These are phyloP conservation scores for Mortierella sp. DNA, from an alignment of 371 early-diverging fungal species.

Conservation along the genomic window DNA sequence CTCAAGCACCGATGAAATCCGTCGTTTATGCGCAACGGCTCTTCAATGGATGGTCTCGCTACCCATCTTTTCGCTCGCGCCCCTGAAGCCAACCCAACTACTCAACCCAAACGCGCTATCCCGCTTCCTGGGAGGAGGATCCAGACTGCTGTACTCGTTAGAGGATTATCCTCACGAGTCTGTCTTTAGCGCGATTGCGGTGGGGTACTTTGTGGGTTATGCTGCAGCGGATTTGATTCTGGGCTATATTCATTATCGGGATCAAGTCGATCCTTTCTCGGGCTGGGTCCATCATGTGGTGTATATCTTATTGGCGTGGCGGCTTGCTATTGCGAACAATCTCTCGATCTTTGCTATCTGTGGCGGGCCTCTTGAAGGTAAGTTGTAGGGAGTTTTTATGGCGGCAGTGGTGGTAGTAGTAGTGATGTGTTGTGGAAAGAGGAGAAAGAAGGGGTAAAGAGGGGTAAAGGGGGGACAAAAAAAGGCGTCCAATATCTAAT, in stretches of 20 bases:
- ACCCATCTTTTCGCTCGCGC: conserved; percentile 21
- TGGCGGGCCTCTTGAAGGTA: conserved; percentile 24
- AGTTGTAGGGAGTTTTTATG: not conserved
- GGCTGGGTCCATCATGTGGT: conserved; percentile 66
- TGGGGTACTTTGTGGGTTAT: conserved; percentile 23
- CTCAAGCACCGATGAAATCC: not conserved
- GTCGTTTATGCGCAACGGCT: not conserved
- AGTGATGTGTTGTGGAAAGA: too few relatives aligned
- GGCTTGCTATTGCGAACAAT: not conserved
- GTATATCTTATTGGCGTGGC: conserved; percentile 33
- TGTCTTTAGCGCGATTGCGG: conserved; percentile 4
- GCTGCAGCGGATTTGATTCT: conserved; percentile 6
- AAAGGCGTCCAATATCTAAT: too few relatives aligned
- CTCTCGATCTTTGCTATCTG: conserved; percentile 16
- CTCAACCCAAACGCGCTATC: not conserved
- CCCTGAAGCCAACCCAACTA: conserved; percentile 11
- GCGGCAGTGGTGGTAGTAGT: too few relatives aligned
- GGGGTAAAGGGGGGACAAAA: too few relatives aligned
- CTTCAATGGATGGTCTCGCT: conserved; percentile 11
- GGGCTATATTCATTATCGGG: conserved; percentile 7
- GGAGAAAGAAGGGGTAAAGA: not conserved
- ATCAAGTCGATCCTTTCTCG: conserved; percentile 29
- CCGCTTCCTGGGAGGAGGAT: conserved; percentile 15
- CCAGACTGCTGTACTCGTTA: conserved; percentile 18
- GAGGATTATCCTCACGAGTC: not conserved